Evolutionary conservation across 306 rosid genomes (phyloP), one percentile per base, ranked within the genome.

Genomic region (Sindora glabra): DNA sequence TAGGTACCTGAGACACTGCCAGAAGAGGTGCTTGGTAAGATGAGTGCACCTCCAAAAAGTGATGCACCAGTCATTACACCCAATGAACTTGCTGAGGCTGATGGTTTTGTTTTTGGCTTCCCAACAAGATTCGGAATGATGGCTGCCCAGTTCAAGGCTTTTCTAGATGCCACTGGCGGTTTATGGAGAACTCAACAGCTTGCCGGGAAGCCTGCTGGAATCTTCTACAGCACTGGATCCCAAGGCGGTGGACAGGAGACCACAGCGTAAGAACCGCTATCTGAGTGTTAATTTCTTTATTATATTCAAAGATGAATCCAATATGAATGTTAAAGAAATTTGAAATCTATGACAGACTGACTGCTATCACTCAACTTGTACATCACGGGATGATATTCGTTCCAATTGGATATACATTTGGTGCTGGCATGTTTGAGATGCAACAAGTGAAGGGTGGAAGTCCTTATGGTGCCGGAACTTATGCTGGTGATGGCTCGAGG

Each of bases 161-260:
- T 90, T 56, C 52, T 90, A 29, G 97, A 90, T 34, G 81, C 91
- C 39, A 90, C 97, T 54, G 97, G 97, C 8, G 89, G 90, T 19
- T 74, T 87, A 38, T 90, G 97, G 97, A 87, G 87, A 65, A 8
- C 95, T 55, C 95, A 90, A 65, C 81, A 83, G 69, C 97, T 90
- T 69, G 95, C 95, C 5, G 97, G 97, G 61, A 90, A 87, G 77
- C 97, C 96, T 52, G 91, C 97, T 2, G 95, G 97, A 49, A 39
- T 90, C 80, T 90, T 90, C 79, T 90, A 51, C 83, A 83, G 96
- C 82, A 90, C 97, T 0, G 97, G 95, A 37, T 90, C 97, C 25
- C 97, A 90, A 73, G 97, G 97, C 3, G 97, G 97, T 2, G 97
- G 97, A 50, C 97, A 90, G 71, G 96, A 90, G 79, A 90, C 97